Evolutionary conservation across 2,329 filamentous ascomycete genomes (phyloP), one percentile per base, ranked within the genome.

Genomic region (Colletotrichum sp.): DNA sequence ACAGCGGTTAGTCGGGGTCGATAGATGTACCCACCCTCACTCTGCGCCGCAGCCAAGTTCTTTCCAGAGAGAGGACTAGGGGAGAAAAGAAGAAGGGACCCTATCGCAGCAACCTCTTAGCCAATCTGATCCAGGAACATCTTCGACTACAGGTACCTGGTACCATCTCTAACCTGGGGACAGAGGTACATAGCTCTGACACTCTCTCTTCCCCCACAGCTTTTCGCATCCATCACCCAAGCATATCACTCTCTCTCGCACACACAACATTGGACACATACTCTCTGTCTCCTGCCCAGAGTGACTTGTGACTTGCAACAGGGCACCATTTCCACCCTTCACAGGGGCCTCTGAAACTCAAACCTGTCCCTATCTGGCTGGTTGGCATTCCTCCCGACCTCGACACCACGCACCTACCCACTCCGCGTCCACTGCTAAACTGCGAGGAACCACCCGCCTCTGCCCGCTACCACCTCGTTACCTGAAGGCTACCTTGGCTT

Each of bases 301-400:
- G 33, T n/a, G 29, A 61, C 57, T 33, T 33, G 61, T 70, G 59
- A 66, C 61, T 61, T 47, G 43, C 67, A 55, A 59, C 38, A 71
- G 68, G 43, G 69, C 68, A 38, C 54, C 70, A 70, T 68, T 55
- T 63, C 66, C 57, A 38, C 31, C 38, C 66, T 63, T 69, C 43
- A 38, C 71, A 73, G 71, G 67, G 51, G 71, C 62, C 71, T 73
- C 71, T 71, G 71, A 73, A 73, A 71, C 71, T 58, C 62, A 67
- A 71, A 73, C 62, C 68, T 71, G 68, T 73, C 71, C 71, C 68
- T 73, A 73, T 67, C 71, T 71, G 71, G 71, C 68, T 54, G 62
- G 68, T 54, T 63, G 34, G 55, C 71, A 71, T 71, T 69, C 66
- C 66, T 47, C 54, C n/a, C 54, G 33, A 65, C 55, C 54, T 47